phyloP scores from a whole-genome alignment of 163 green algal genomes.

The Scenedesmus sp. region DNA sequence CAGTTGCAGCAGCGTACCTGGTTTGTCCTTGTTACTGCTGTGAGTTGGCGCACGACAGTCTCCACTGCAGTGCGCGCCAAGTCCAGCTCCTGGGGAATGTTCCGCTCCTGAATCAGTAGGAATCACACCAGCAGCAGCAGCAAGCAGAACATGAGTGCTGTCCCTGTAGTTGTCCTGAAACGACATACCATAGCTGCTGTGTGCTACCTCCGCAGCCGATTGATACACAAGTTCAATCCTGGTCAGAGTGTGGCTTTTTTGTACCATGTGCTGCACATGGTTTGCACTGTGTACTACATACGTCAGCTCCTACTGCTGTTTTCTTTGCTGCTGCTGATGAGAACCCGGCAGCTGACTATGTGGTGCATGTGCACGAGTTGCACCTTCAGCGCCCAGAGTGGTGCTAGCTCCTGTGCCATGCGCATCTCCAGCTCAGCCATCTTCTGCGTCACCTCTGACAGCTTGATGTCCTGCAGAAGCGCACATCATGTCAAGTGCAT shows the following conservation, averaged over 20 bases:
- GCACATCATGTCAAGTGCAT: background rate
- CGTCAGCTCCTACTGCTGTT: background rate
- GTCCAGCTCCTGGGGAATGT: conserved; percentile 50
- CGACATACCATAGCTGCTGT: background rate
- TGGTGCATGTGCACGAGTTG: background rate
- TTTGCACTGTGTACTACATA: background rate
- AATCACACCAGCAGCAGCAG: background rate
- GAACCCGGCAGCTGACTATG: background rate
- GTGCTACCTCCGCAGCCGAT: no score
- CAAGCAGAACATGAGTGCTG: background rate
- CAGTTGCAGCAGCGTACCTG: background rate
- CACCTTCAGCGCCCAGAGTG: conserved; percentile 36
- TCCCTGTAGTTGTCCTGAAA: background rate
- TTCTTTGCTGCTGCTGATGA: background rate
- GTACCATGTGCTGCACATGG: background rate
- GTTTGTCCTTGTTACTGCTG: conserved; percentile 38
- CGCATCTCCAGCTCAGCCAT: conserved; percentile 42
- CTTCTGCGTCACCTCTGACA: conserved; percentile 28
- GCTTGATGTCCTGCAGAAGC: conserved; percentile 34
- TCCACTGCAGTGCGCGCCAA: conserved; percentile 50
- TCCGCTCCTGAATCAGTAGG: conserved; percentile 23
- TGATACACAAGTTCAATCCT: no score
- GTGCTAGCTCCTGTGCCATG: conserved; percentile 7
- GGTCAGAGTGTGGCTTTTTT: no score
- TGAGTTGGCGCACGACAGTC: conserved; percentile 48